Percentiles rank a stretch among this genome's conserved stretches.
Evolutionary conservation across 257 asterid genomes (phyloP).

Genomic region (Leonotis leonurus): DNA sequence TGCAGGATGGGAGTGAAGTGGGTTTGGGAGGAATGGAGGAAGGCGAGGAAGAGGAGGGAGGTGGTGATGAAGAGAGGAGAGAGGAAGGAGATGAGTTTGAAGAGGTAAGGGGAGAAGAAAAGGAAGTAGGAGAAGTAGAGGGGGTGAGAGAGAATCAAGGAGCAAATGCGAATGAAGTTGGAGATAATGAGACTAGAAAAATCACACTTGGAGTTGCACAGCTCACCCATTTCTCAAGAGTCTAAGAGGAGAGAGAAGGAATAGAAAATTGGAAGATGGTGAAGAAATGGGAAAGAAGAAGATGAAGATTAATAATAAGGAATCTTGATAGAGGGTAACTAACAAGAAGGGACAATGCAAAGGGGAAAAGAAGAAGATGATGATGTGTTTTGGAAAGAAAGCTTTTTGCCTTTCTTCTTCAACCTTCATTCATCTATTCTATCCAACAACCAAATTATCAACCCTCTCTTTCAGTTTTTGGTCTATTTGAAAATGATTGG

Average conservation of each 20-base stretch:
- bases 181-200: constrained; percentile 34
- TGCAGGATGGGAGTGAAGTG: constrained; percentile 6
- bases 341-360: too few relatives aligned
- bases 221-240: constrained; percentile 36
- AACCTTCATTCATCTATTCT: too few relatives aligned
- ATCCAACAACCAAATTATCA: constrained; percentile 15
- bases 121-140: constrained; percentile 52
- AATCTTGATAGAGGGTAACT: constrained; percentile 8
- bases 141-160: constrained; percentile 50
- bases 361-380: too few relatives aligned
- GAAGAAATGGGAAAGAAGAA: constrained; percentile 34
- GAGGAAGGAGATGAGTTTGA: constrained; percentile 50
- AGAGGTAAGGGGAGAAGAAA: constrained; percentile 57
- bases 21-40: constrained; percentile 14
- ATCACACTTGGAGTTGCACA: constrained; percentile 27
- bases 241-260: background rate
- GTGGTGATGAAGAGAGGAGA: constrained; percentile 72
- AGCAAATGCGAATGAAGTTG: constrained; percentile 22
- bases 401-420: background rate
- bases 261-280: constrained; percentile 30
- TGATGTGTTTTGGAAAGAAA: background rate
- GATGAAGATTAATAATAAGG: too few relatives aligned
- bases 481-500: background rate
- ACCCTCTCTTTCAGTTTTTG: background rate
- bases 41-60: constrained; percentile 40